Evolutionary conservation across 2,329 filamentous ascomycete species (phyloP), one percentile per base, ranked within the genome.

Genomic region (Stachybotrys elegans): DNA sequence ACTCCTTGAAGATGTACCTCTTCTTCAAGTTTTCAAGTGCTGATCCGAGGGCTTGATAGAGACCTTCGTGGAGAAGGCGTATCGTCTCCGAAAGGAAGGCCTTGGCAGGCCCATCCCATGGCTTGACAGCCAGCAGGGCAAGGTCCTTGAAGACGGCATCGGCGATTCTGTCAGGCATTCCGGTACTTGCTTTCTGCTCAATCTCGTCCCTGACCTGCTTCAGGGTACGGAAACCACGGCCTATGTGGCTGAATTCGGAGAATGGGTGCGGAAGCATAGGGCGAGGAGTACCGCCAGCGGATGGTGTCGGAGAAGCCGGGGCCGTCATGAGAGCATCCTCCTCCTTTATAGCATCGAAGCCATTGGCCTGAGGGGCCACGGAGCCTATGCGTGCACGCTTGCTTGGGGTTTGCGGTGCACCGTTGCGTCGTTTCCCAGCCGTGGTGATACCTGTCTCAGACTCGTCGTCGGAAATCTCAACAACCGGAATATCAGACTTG

Each of bases 61-160:
- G 67, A 14, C 69, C 70, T 0, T 54, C 50, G 3, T 72, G 61
- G 0, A 86, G 58, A 5, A 78, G 67, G 2, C 57, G 51, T 44
- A 79, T 71, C 0, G 76, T 74, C 5, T 68, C 59, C 4, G 62
- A 51, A 6, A 79, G 59, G 37, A 80, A 78, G 0, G 55, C 66
- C 0, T 70, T 57, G 38, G 83, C 68, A 0, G 81, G 80, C 0
- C 55, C 54, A 2, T 70, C 56, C 84, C 84, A 88, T 2, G 78
- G 73, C 7, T 60, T 56, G 2, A 86, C 74, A 0, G 76, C 75
- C n/a, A 76, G 63, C 14, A 71, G 66, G 37, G 77, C 80, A 14
- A 86, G 67, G 0, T 69, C 68, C 22, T 81, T 74, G 19, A 83
- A 79, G 0, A 84, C 80, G 29, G 78, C 75, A 0, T 77, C 72